phyloP scores from a whole-genome alignment of 345 rosid species.

The Ailanthus altissimus region DNA sequence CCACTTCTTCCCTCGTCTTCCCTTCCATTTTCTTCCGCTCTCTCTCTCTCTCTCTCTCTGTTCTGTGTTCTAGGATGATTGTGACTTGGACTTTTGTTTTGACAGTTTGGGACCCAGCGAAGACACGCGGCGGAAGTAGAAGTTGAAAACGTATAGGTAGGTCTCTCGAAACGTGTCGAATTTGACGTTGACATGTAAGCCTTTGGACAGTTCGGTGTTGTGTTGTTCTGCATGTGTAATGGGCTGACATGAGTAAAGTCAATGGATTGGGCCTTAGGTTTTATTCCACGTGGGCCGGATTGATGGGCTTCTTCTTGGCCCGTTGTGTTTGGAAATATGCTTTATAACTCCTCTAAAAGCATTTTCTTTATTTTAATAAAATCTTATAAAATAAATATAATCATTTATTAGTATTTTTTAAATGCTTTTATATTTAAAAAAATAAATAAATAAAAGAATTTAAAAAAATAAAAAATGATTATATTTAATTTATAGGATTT shows the following conservation, averaged over 20 bases:
- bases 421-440: too few relatives aligned
- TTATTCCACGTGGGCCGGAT: too few relatives aligned
- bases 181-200: not conserved
- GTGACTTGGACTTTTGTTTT: too few relatives aligned
- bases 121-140: not conserved
- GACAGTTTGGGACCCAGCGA: not conserved
- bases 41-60: not conserved
- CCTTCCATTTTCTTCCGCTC: constrained; percentile 10
- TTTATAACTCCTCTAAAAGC: too few relatives aligned
- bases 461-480: too few relatives aligned
- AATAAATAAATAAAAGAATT: too few relatives aligned
- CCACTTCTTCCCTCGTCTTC: constrained; percentile 30
- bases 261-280: not conserved
- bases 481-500: too few relatives aligned
- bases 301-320: not conserved
- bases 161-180: not conserved
- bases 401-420: too few relatives aligned
- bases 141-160: not conserved
- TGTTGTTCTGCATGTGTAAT: not conserved
- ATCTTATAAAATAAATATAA: too few relatives aligned
- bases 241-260: not conserved
- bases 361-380: too few relatives aligned
- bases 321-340: not conserved
- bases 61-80: too few relatives aligned
- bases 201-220: not conserved